Base-by-base conservation (phyloP, 768 basidiomycete species). In the Leccinum longicurvipes region DNA sequence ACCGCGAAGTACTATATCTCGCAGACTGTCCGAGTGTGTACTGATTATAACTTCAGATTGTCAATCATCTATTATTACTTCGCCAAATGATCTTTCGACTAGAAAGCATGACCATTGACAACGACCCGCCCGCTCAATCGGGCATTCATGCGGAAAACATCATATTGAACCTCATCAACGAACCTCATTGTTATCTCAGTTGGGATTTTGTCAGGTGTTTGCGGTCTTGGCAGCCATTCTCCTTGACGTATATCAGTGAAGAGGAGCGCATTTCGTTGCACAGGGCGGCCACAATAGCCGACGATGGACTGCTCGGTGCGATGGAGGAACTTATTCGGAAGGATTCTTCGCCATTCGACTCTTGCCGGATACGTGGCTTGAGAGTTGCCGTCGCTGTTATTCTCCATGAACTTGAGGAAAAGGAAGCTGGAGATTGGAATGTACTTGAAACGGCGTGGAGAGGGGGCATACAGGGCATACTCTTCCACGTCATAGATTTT, bases 31-130 rank as follows among this genome's bases (percentile, higher is more conserved):
- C 14, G 11, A 2, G 19, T 6, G n/a, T 32, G n/a, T 17, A 50
- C 67, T 68, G 46, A 56, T 32, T 28, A 25, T 19, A 25, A 4
- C 31, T 1, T n/a, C 59, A 69, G 90, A 86, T 91, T 47, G 79
- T 89, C 28, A 87, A 90, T 59, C 86, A 87, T 63, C 75, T 90
- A 8, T 73, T 93, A 14, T 76, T 88, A 15, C 70, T 91, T 24
- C 83, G 85, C 6, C 89, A 90, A 67, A 79, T 90, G 70, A 82
- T 83, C 0, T 82, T 83, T 51, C 84, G 89, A 10, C 74, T 92
- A 23, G 83, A 82, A 60, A 88, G 87, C 74, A 87, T 89, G 68
- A 82, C 81, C n/a, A 77, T 77, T 48, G 82, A 83, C 52, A 82
- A 83, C 52, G 76, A 80, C 28, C 74, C 79, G 11, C 90, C 88